Conservation (phyloP, 441 rosid species). For the Sinapis alba region DNA sequence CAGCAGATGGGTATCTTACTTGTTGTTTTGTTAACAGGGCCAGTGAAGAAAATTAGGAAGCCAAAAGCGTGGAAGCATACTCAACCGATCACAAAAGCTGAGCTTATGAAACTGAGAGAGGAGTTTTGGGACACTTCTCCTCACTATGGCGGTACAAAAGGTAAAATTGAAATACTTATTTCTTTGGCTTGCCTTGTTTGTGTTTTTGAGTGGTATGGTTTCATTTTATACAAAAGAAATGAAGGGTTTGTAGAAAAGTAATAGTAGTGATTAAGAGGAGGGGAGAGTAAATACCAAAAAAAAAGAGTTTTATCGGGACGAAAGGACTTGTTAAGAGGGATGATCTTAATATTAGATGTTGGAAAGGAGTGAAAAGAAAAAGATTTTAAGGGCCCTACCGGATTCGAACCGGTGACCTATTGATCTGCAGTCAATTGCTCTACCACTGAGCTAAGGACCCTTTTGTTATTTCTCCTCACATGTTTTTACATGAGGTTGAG, state of each 20-base stretch:
- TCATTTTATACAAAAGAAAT: background rate
- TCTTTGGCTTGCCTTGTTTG: background rate
- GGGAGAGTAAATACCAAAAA: background rate
- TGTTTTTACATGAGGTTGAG: too few relatives aligned
- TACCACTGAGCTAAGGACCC: conserved; percentile 76
- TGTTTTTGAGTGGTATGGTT: background rate
- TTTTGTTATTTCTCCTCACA: background rate
- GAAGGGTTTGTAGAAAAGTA: background rate
- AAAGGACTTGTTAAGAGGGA: background rate
- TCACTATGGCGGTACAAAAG: conserved; percentile 88
- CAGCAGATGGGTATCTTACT: conserved; percentile 11
- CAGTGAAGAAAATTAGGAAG: conserved; percentile 69
- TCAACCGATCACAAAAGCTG: conserved; percentile 71
- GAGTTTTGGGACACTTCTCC: conserved; percentile 99
- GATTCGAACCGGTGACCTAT: conserved; percentile 61
- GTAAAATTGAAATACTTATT: conserved; percentile 32
- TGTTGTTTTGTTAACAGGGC: conserved; percentile 42
- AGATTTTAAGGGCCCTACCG: background rate
- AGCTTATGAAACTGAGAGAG: conserved; percentile 76
- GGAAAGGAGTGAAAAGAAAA: too few relatives aligned
- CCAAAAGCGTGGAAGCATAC: conserved; percentile 86
- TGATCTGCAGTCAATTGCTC: conserved; percentile 96
- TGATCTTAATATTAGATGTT: background rate
- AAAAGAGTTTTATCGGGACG: background rate
- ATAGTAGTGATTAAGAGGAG: background rate